A percentile compares a stretch with the other conserved stretches of the same genome.
phyloP scores from a whole-genome alignment of 257 asterid species.

The Phtheirospermum japonicum region DNA sequence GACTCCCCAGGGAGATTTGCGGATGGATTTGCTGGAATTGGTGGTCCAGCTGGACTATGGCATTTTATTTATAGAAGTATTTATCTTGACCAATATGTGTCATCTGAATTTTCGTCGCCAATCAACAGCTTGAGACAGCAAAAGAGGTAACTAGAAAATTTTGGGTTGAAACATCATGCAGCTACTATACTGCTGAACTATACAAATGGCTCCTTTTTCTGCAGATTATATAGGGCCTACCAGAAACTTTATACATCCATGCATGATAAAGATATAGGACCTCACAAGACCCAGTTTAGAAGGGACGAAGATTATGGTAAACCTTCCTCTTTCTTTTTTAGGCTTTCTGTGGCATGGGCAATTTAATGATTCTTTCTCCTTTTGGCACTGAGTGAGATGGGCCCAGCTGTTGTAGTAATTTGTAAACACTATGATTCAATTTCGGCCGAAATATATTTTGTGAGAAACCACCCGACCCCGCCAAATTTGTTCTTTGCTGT shows the following conservation, averaged over 20 bases:
- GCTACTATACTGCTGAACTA: constrained; percentile 1
- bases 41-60: constrained; percentile 99
- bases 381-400: too few relatives aligned
- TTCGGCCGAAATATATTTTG: too few relatives aligned
- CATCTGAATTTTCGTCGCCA: constrained; percentile 91
- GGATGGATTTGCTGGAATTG: constrained; percentile 52
- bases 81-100: constrained; percentile 80
- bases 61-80: constrained; percentile 91
- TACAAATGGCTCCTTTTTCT: constrained; percentile 22
- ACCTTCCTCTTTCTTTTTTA: constrained; percentile 12
- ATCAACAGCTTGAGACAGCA: constrained; percentile 71
- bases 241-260: constrained; percentile 74
- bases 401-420: too few relatives aligned
- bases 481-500: too few relatives aligned
- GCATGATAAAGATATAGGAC: constrained; percentile 83
- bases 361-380: constrained; percentile 3
- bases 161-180: background rate
- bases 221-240: constrained; percentile 84
- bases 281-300: constrained; percentile 93
- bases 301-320: constrained; percentile 92
- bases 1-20: constrained; percentile 46
- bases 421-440: too few relatives aligned
- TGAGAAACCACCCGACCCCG: too few relatives aligned
- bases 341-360: background rate
- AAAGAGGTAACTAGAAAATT: constrained; percentile 56